Evolutionary conservation across 768 basidiomycete genomes (phyloP).

Genomic region (Lenzites betulinus): DNA sequence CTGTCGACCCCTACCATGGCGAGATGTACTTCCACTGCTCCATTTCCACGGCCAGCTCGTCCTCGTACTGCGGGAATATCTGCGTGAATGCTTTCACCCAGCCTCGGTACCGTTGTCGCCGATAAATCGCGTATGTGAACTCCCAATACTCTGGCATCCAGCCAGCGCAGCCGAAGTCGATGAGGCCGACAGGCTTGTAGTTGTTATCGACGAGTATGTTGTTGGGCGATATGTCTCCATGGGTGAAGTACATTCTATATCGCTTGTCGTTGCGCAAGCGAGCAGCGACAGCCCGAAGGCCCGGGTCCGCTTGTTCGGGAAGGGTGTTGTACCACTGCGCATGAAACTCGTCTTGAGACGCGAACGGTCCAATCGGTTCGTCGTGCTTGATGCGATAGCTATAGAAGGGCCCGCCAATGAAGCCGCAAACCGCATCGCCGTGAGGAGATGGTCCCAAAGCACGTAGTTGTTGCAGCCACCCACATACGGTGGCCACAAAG

Average conservation of each 20-base stretch:
- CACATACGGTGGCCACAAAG: background rate
- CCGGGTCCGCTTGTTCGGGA: background rate
- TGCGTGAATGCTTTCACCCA: background rate
- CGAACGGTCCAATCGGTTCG: background rate
- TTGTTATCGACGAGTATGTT: background rate
- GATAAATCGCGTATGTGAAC: background rate
- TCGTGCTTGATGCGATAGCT: background rate
- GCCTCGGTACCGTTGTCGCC: background rate
- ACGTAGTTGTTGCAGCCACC: background rate
- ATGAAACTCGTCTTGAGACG: background rate
- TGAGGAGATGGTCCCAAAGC: background rate
- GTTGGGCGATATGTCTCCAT: background rate
- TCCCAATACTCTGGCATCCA: background rate
- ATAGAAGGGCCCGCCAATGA: background rate
- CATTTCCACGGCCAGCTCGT: background rate
- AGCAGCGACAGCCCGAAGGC: background rate
- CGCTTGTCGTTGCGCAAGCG: background rate
- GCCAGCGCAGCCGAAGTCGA: background rate
- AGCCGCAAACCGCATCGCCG: background rate
- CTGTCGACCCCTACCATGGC: background rate
- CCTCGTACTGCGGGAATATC: background rate
- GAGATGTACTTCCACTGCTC: background rate
- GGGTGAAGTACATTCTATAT: background rate
- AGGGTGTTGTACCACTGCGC: background rate
- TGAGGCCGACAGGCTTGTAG: background rate